phyloP scores from a whole-genome alignment of 176 grass and related monocot species.

The Hordeum marinum region DNA sequence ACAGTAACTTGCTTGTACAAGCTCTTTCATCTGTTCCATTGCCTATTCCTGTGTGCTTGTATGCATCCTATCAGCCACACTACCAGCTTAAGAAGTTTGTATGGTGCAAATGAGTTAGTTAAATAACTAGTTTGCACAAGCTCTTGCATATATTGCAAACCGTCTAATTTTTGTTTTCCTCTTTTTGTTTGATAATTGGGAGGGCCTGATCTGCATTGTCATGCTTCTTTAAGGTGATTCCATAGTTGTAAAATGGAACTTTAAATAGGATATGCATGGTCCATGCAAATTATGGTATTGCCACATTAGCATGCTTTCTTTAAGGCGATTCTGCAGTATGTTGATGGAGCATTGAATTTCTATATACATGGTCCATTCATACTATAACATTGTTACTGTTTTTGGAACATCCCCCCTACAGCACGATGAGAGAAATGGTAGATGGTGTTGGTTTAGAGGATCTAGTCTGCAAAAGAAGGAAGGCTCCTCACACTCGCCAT shows the following conservation, averaged over 20 bases:
- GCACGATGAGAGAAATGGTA: constrained; percentile 49
- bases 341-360: background rate
- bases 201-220: too few relatives aligned
- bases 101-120: background rate
- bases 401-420: constrained; percentile 13
- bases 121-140: background rate
- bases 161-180: background rate
- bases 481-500: constrained; percentile 55
- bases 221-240: too few relatives aligned
- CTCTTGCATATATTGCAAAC: too few relatives aligned
- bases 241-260: background rate
- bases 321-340: background rate
- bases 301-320: background rate
- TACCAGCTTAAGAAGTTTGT: constrained; percentile 5
- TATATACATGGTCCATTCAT: background rate
- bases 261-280: background rate
- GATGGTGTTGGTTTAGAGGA: constrained; percentile 42
- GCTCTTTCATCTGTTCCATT: constrained; percentile 19
- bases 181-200: background rate
- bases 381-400: constrained; percentile 11
- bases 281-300: background rate
- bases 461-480: constrained; percentile 49
- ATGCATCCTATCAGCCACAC: background rate
- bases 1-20: constrained; percentile 12
- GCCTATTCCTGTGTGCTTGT: background rate